Evolutionary conservation across 169 alveolate species (phyloP), one percentile per base, ranked within the genome.

Genomic region (Neospora caninum): DNA sequence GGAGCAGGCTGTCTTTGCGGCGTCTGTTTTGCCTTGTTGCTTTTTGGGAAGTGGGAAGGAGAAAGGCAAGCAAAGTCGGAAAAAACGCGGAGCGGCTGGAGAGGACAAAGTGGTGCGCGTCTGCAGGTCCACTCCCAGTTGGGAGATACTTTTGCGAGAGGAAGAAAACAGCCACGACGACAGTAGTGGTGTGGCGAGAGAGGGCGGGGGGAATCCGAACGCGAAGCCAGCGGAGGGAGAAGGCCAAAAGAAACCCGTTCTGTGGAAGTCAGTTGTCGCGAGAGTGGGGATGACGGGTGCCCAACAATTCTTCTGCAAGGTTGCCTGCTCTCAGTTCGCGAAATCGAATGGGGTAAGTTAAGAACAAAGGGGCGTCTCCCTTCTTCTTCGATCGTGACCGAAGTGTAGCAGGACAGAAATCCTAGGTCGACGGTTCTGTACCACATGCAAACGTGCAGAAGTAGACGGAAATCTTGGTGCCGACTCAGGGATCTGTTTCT

Each of bases 221-320:
- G 78, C 13, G 36, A 27, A 0, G 78, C 10, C 36, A 25, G 64
- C 27, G 27, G 7, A 18, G 64, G 34, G 25, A 0, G 31, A 64
- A 29, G 36, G 34, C 25, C 7, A 29, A 0, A 0, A 29, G 25
- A 0, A 20, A 29, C 0, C 78, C 2, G 78, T 29, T 20, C 29
- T 64, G 78, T 29, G 29, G 78, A 64, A 64, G 31, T 25, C 36
- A 0, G 78, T 38, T 42, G 39, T 31, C 67, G 64, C 64, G 13
- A 42, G 38, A 41, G 88, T 67, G 31, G 88, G 67, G 34, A 16
- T 64, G 78, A 42, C 88, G 13, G 88, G 88, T 45, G 88, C 64
- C 67, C 88, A 82, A 67, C 88, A 82, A 45, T 42, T 82, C 67
- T 82, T 82, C 88, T 82, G 88, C 64, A 27, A 29, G 39, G 88